Evolutionary conservation across 1,284 basidiomycete genomes (phyloP), one percentile per base, ranked within the genome.

Genomic region (Fomitopsis palustris): DNA sequence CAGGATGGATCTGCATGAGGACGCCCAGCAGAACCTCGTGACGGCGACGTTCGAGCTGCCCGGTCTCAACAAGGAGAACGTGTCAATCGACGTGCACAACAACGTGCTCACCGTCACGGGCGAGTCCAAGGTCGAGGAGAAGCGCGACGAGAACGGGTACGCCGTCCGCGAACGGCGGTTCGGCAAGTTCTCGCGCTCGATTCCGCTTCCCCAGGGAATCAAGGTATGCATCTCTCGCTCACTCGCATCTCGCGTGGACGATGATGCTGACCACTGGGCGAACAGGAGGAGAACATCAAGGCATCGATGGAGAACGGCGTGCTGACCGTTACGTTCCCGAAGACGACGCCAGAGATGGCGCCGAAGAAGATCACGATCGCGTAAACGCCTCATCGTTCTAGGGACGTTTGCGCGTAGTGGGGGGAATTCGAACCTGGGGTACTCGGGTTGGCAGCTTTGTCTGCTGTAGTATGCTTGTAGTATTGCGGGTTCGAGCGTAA

Each of bases 31-130:
- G 25, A 81, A 81, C 62, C 61, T 67, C 3, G 75, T 82, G 21
- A 79, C 77, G 0, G 81, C 81, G n/a, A 72, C 74, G 3, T 81
- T 84, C 57, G 81, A 83, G 59, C 66, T 84, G 17, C 80, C 81
- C 5, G 80, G 81, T 5, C 23, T 83, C 53, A 77, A 72, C 65
- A 74, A 76, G 27, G 73, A 79, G 23, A 67, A 80, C 39, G 72
- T 83, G 45, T 58, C 59, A 52, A 76, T 82, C 45, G 78, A 82
- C 55, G 65, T 81, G 41, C 72, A 76, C 54, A 73, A 78, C 51
- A 72, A 77, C 54, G 71, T 74, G 21, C 70, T 83, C 35, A 76
- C 65, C 56, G 56, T 83, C 56, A 76, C 77, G 14, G 81, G 77
- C 9, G 77, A 81, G 70, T 69, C 61, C 19, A 72, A 69, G 37